Conservation (phyloP, 1,284 basidiomycete species). For the Marasmius fiardii region DNA sequence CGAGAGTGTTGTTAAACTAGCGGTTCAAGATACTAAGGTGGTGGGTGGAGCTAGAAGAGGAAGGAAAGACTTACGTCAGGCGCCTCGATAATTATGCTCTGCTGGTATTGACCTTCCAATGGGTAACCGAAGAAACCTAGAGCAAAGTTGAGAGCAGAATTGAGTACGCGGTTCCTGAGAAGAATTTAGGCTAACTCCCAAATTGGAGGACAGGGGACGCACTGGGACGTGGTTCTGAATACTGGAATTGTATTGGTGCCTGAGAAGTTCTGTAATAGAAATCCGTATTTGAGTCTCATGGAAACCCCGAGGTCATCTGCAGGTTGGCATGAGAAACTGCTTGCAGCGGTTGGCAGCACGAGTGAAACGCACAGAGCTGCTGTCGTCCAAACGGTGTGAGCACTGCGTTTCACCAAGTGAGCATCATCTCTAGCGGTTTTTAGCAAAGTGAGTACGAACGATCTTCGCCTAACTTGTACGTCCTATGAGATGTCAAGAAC, state of each 20-base stretch:
- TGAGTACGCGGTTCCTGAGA: conserved; percentile 73
- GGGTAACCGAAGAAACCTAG: conserved; percentile 88
- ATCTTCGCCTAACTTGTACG: conserved; percentile 80
- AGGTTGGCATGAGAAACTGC: neutral
- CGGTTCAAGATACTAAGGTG: conserved; percentile 1
- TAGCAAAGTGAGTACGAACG: conserved; percentile 30
- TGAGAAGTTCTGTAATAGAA: conserved; percentile 80
- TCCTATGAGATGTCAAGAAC: no score
- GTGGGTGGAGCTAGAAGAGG: neutral
- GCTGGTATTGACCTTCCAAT: conserved; percentile 72
- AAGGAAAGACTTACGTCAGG: conserved; percentile 41
- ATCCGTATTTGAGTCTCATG: conserved; percentile 77
- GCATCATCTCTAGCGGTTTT: neutral
- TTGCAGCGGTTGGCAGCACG: neutral
- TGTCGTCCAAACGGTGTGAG: conserved; percentile 82
- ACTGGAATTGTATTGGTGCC: conserved; percentile 69
- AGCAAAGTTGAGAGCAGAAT: conserved; percentile 82
- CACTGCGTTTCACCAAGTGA: conserved; percentile 29
- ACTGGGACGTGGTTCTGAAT: conserved; percentile 87
- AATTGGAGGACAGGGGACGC: conserved; percentile 23
- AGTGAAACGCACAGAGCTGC: conserved; percentile 63
- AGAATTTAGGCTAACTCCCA: neutral
- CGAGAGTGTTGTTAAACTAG: conserved; percentile 78
- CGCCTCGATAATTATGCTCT: conserved; percentile 78
- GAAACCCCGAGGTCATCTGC: conserved; percentile 70